phyloP scores from a whole-genome alignment of 306 rosid genomes.

The Cucurbita pepo region DNA sequence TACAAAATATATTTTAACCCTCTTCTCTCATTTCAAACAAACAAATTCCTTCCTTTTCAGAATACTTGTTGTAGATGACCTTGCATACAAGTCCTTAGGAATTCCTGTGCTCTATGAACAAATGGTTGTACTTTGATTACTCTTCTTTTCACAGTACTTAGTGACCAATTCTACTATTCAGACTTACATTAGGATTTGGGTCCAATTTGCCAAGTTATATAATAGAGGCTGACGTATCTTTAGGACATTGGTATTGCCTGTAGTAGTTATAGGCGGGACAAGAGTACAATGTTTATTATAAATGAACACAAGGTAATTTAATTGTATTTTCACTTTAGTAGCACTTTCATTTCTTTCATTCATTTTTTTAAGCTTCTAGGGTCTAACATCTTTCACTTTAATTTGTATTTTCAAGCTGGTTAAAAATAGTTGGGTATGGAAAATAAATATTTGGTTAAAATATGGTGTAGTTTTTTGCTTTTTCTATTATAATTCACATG shows the following conservation, averaged over 20 bases:
- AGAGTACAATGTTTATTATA: neutral
- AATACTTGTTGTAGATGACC: neutral
- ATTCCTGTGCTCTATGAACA: neutral
- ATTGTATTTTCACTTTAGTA: neutral
- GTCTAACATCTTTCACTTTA: neutral
- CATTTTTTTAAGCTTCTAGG: neutral
- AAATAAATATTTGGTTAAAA: neutral
- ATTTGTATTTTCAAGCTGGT: neutral
- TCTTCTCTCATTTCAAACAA: neutral
- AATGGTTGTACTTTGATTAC: neutral
- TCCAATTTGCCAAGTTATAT: neutral
- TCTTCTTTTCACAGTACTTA: neutral
- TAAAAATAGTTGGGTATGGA: neutral
- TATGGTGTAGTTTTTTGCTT: too few species aligned
- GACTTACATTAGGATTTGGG: neutral
- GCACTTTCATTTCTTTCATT: neutral
- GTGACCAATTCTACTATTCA: neutral
- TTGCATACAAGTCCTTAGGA: neutral
- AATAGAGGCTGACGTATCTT: neutral
- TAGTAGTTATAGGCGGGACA: neutral
- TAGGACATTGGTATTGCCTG: neutral
- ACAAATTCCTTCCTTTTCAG: neutral
- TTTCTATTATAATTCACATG: too few species aligned
- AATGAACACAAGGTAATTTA: neutral
- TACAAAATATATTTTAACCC: neutral